Base-by-base conservation (phyloP, 176 grass and related monocot species). In the Tuctoria greenei region DNA sequence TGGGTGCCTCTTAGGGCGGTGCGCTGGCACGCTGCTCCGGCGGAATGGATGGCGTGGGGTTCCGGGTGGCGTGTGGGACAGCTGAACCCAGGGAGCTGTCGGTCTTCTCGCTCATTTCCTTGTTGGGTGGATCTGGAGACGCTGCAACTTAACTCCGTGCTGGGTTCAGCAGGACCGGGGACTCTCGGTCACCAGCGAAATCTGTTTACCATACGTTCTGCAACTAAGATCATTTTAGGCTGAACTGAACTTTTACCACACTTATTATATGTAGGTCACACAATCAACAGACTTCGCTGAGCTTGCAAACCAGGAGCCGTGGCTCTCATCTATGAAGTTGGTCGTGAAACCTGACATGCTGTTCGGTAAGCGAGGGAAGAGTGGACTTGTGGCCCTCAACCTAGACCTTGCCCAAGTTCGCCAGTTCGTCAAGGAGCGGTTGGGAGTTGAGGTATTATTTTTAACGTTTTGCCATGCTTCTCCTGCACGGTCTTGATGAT, bases 311-410 rank as follows among this genome's bases (percentile, higher is more conserved):
- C 63, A 86, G 20, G 79, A 99, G 65, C 91, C 95, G 71, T 99
- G 95, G 95, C 76, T 99, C 15, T 99, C 95, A 31, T 92, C 95
- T 6, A 92, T 71, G 82, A 99, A 95, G 77, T 66, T 99, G 51
- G 95, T 99, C 0, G 95, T 95, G 60, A 99, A 99, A 66, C 95
- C 95, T 10, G 95, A 99, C 82, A 99, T 99, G 95, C 77, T 99
- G n/a, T 99, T 99, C 40, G 95, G 95, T 31, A 99, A 99, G 61
- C 85, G 95, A 42, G 95, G 95, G 51, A 99, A 99, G 85, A 99
- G 95, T 34, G 95, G 95, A 2, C 80, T 99, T 31, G 95, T 99
- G 9, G 91, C 95, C 21, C 95, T 99, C 77, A 92, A 99, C 76
- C 72, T 99, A 13, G 91, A 99, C 84, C 73, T 99, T 35, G 95